Evolutionary conservation across 345 rosid species (phyloP), one percentile per base, ranked within the genome.

Genomic region (Pugionium cornutum): DNA sequence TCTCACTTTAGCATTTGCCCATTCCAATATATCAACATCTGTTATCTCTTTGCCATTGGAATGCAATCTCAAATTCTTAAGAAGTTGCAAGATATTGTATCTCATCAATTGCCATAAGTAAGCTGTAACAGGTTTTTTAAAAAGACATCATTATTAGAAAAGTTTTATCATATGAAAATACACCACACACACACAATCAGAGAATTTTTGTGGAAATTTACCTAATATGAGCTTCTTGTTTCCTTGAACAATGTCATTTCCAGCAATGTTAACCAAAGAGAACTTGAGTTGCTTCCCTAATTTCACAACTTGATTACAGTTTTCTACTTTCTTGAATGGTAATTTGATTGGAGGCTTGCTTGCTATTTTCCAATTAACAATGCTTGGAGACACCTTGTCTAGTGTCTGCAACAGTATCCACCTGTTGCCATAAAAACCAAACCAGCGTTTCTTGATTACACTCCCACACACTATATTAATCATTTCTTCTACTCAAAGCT

Each of bases 101-200:
- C 99, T 84, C 99, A 94, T 94, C 77, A 90, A 73, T 58, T 94
- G 99, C 99, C 97, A 90, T 66, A 94, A 65, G 75, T 80, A 94
- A 66, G 99, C 99, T 90, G 84, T 5, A 74, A 61, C 49, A 64
- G 11, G 57, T 33, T 37, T 32, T 31, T 26, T 0, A 51, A 18
- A 18, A 18, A 48, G 55, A 36, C 29, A n/a, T 45, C 34, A 62
- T 45, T 60, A 9, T 11, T 7, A 10, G 33, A 18, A 18, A 18
- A 30, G 32, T 45, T 62, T 26, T 39, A 50, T 29, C 53, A 41
- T 10, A 6, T 62, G 30, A 29, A 26, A 49, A 45, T 18, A 0
- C 18, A 18, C 18, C 0, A 18, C 18, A 18, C 18, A 18, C 18
- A 18, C 7, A 55, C 42, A 50, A 48, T 28, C 30, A 66, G 26